Evolutionary conservation across 2,329 filamentous ascomycete species (phyloP).

Genomic region (Aspergillus sp.): DNA sequence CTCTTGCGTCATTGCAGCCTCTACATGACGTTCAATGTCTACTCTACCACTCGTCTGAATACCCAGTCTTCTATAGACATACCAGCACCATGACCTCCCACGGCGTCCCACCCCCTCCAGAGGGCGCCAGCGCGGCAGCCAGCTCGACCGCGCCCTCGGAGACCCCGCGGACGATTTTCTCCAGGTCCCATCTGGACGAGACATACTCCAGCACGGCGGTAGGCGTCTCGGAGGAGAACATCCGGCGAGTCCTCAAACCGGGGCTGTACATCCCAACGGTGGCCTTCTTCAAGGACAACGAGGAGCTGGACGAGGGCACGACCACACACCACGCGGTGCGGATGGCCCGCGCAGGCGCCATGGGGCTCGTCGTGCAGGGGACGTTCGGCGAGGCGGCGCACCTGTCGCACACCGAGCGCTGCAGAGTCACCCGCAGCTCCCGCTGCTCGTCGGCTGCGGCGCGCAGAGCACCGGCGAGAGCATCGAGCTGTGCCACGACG

Average conservation of each 20-base stretch:
- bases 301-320: constrained; percentile 54
- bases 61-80: neutral
- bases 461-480: constrained; percentile 59
- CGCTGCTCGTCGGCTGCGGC: constrained; percentile 62
- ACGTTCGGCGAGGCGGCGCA: constrained; percentile 68
- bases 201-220: neutral
- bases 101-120: neutral
- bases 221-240: constrained; percentile 1
- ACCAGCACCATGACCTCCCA: neutral
- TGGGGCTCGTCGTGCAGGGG: constrained; percentile 60
- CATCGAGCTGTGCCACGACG: constrained; percentile 54
- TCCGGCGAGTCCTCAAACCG: constrained; percentile 7
- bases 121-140: neutral
- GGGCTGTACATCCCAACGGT: constrained; percentile 60
- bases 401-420: constrained; percentile 56
- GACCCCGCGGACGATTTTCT: neutral
- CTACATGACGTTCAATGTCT: too few species aligned
- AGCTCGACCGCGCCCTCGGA: constrained; percentile 29
- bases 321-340: constrained; percentile 46
- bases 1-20: too few species aligned
- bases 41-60: too few species aligned
- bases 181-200: constrained; percentile 1
- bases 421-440: constrained; percentile 37
- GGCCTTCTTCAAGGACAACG: constrained; percentile 53
- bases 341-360: constrained; percentile 56